Evolutionary conservation across 2,329 filamentous ascomycete species (phyloP), one percentile per base, ranked within the genome.

Genomic region (Cladobotryum protrusum): DNA sequence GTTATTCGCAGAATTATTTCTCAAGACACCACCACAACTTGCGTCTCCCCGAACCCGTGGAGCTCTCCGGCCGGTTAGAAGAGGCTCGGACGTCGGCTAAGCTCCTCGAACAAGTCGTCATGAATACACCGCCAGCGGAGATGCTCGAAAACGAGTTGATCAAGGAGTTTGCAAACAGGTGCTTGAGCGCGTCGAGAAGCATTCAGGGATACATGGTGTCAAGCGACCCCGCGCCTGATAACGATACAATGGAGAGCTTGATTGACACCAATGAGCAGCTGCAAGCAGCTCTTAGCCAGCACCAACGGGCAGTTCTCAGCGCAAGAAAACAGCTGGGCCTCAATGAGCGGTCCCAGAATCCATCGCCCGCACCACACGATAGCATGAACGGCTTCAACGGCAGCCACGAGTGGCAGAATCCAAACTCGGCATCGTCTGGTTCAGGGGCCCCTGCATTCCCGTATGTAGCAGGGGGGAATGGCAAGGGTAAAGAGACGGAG

Each of bases 221-320:
- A 43, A 83, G 86, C 50, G 80, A 89, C 63, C 91, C 92, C 0
- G 65, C 81, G 1, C 91, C 92, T 0, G 93, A 97, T 66, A 92
- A 96, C 61, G 86, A 96, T 58, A 97, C 92, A 1, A 89, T 97
- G 79, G 83, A 93, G 63, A 91, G 83, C 13, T 73, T 99, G 54
- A 96, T 99, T 61, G 90, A 96, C 67, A 93, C 89, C 13, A 96
- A 95, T 64, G 93, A 97, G 67, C 87, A 92, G 63, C 75, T 99
- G 29, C 87, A 89, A 53, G 81, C 87, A 41, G 85, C 91, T 0
- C 76, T 92, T 37, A 93, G 83, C 56, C 84, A 89, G 63, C 89
- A 96, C 66, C 89, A 95, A 67, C 83, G 90, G 48, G 86, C 89
- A 9, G 73, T 95, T 37, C 69, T 85, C n/a, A 76, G 75, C 52